Conservation (phyloP, 306 rosid genomes). For the Corylus heterophylla region DNA sequence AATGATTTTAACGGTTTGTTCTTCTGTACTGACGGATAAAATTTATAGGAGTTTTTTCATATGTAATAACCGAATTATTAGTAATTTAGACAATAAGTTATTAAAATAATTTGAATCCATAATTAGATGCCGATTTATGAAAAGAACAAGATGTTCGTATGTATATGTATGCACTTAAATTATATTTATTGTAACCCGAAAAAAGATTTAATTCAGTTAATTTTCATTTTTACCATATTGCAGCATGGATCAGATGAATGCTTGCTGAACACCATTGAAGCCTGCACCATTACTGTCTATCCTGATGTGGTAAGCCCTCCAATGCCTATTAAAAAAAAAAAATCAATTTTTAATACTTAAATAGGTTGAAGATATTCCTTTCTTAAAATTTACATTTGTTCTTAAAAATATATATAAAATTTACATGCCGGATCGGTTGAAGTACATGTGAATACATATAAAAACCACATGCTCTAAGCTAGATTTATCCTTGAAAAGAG, state of each 20-base stretch:
- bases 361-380: no score
- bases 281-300: constrained; percentile 68
- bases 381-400: no score
- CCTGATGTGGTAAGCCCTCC: constrained; percentile 61
- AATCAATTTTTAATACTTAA: neutral
- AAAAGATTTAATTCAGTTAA: neutral
- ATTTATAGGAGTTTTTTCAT: no score
- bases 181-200: neutral
- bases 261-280: constrained; percentile 70
- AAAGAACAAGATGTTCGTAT: neutral
- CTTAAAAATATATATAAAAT: no score
- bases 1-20: no score
- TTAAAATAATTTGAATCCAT: neutral
- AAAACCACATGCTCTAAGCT: no score
- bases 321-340: neutral
- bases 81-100: no score
- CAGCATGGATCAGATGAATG: constrained; percentile 97
- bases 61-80: no score
- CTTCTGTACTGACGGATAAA: no score
- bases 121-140: neutral
- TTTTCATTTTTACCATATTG: constrained; percentile 13
- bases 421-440: no score
- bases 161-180: neutral
- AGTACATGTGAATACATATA: no score
- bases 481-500: no score